phyloP scores from a whole-genome alignment of 352 stramenopile genomes.

The Globisporangium recalcitrans region DNA sequence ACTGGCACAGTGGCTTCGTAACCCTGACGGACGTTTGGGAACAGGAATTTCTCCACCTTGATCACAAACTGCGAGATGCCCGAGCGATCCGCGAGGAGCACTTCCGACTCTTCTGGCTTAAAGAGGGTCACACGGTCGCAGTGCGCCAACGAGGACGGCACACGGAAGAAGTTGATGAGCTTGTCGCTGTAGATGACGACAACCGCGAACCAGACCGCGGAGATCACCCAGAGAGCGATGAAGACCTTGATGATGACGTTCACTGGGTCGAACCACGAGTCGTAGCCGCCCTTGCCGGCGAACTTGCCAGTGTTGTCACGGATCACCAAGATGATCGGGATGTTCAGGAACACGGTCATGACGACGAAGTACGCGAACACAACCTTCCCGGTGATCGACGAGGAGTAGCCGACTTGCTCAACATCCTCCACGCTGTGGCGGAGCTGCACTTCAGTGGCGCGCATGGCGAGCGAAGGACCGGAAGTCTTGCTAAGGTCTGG shows the following conservation, averaged over 20 bases:
- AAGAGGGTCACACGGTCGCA: slow-evolving; percentile 54
- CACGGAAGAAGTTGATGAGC: slow-evolving; percentile 62
- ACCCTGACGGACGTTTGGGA: slow-evolving; percentile 33
- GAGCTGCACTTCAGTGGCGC: slow-evolving; percentile 38
- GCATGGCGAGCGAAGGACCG: slow-evolving; percentile 37
- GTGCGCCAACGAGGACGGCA: slow-evolving; percentile 29
- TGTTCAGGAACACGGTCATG: slow-evolving; percentile 49
- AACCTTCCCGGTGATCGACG: slow-evolving; percentile 34
- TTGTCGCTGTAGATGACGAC: slow-evolving; percentile 40
- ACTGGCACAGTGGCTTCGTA: slow-evolving; percentile 54
- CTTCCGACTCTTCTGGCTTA: slow-evolving; percentile 50
- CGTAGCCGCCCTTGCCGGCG: slow-evolving; percentile 28
- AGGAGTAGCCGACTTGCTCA: slow-evolving; percentile 41
- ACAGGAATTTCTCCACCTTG: slow-evolving; percentile 42
- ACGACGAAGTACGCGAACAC: slow-evolving; percentile 61
- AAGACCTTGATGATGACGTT: slow-evolving; percentile 58
- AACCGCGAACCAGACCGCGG: slow-evolving; percentile 40
- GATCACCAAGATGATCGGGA: slow-evolving; percentile 47
- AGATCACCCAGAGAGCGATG: slow-evolving; percentile 53
- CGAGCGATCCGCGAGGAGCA: slow-evolving; percentile 55
- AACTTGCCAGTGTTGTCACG: slow-evolving; percentile 56
- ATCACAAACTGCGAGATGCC: slow-evolving; percentile 49
- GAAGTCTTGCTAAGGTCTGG: slow-evolving; percentile 26
- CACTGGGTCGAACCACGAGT: slow-evolving; percentile 43
- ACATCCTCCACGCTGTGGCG: slow-evolving; percentile 43